Percentiles rank a stretch among this genome's conserved stretches.
These are phyloP conservation scores for Ambrosia trifida DNA, from an alignment of 129 eudicot species.

Conservation along the genomic window DNA sequence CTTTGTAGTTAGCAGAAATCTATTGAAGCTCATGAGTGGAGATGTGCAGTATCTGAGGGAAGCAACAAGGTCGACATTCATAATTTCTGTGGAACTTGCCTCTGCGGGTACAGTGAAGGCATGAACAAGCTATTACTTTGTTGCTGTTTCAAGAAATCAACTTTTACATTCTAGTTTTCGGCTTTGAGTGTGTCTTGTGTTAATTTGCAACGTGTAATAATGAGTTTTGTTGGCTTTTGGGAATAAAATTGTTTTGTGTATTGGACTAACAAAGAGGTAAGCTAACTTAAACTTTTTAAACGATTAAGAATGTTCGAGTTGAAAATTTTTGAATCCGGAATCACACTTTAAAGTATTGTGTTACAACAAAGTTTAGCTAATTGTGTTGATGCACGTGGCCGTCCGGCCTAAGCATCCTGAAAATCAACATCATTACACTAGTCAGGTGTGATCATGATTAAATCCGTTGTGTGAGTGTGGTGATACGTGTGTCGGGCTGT, in stretches of 20 bases:
- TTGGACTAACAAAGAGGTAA: not conserved
- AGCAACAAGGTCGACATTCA: slow-evolving; percentile 75
- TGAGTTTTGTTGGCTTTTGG: slow-evolving; percentile 17
- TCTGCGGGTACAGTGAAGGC: slow-evolving; percentile 40
- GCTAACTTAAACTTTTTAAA: not conserved
- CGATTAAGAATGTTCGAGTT: too few relatives aligned
- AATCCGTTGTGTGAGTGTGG: too few relatives aligned
- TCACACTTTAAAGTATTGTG: too few relatives aligned
- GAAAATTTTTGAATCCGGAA: too few relatives aligned
- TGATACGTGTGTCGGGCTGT: too few relatives aligned
- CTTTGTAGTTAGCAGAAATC: slow-evolving; percentile 71
- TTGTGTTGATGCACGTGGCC: too few relatives aligned
- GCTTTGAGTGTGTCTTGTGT: slow-evolving; percentile 20
- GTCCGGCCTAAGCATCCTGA: too few relatives aligned
- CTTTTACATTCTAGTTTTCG: not conserved
- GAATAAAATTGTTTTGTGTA: slow-evolving; percentile 27
- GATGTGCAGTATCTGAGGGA: slow-evolving; percentile 85
- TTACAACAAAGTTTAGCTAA: too few relatives aligned
- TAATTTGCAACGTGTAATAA: slow-evolving; percentile 20
- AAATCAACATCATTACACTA: too few relatives aligned
- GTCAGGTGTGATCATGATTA: too few relatives aligned
- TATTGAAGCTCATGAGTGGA: slow-evolving; percentile 92
- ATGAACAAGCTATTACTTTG: not conserved
- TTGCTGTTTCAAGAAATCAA: slow-evolving; percentile 1
- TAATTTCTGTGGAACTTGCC: slow-evolving; percentile 80